Evolutionary conservation across 345 rosid genomes (phyloP), one percentile per base, ranked within the genome.

Genomic region (Hevea brasiliensis): DNA sequence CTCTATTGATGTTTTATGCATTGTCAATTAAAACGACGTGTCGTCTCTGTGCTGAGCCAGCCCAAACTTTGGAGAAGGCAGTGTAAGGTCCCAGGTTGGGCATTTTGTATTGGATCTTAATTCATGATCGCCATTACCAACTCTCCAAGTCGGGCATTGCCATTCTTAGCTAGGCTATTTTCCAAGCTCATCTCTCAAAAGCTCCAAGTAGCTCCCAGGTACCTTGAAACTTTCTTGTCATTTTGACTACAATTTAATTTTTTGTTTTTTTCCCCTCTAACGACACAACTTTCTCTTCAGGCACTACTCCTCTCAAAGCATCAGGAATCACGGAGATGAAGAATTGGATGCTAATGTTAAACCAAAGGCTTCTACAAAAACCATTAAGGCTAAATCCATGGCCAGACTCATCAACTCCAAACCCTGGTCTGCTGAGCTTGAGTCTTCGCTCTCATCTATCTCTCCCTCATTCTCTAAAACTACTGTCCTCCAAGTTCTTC

Each of bases 341-440:
- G 41, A 24, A 27, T 44, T 14, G 21, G 45, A 70, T 12, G 35
- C 55, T 42, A 58, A 47, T 21, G 54, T 72, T n/a, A 44, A 62
- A 67, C 47, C 37, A n/a, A 61, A 60, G 71, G 20, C 78, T 10
- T 70, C 84, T 3, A 75, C 72, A 20, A 87, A 88, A 74, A 73
- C 89, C 72, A 87, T 84, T 66, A 77, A 37, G 42, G 87, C 89
- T 56, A 81, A 77, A 74, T 65, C 82, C 54, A 74, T 93, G 84
- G 93, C 93, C 9, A 74, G 75, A 72, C 76, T 88, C 51, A 80
- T 89, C 14, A 88, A 87, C 78, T 76, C 83, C n/a, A 77, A 41
- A 5, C 65, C 78, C 24, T 89, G 91, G 94, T 88, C 94, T n/a
- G 76, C 55, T 44, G 82, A 86, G 55, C 73, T 91, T 14, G 92